These are phyloP conservation scores for Hevea brasiliensis DNA, from an alignment of 345 rosid species.

Conservation along the genomic window DNA sequence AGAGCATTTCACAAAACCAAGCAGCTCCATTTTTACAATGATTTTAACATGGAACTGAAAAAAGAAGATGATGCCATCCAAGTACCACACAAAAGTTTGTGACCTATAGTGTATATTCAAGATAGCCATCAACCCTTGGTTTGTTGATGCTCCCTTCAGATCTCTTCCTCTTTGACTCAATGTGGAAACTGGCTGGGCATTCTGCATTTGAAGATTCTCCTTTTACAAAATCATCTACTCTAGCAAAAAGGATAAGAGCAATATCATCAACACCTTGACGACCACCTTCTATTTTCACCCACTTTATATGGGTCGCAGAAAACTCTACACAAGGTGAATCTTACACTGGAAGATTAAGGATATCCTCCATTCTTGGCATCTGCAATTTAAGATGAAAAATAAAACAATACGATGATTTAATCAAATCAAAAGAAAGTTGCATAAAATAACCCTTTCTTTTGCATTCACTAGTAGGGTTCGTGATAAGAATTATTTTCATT, in stretches of 20 bases:
- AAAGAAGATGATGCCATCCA: slow-evolving; percentile 7
- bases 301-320: slow-evolving; percentile 45
- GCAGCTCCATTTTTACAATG: background rate
- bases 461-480: background rate
- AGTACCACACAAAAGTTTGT: background rate
- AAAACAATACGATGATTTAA: background rate
- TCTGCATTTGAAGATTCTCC: slow-evolving; percentile 55
- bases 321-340: slow-evolving; percentile 54
- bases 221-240: slow-evolving; percentile 58
- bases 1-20: slow-evolving; percentile 4
- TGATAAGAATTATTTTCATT: background rate
- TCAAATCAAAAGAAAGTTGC: background rate
- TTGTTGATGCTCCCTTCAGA: slow-evolving; percentile 52
- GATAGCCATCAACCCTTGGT: slow-evolving; percentile 62
- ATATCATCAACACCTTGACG: slow-evolving; percentile 57
- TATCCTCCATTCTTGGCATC: slow-evolving; percentile 62
- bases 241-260: slow-evolving; percentile 50
- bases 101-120: slow-evolving; percentile 56
- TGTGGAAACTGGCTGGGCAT: slow-evolving; percentile 55
- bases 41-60: background rate
- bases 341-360: slow-evolving; percentile 52
- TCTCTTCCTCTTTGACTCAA: slow-evolving; percentile 62
- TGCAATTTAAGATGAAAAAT: slow-evolving; percentile 10
- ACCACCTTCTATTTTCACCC: slow-evolving; percentile 56
- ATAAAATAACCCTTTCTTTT: background rate